Evolutionary conservation across 2,329 filamentous ascomycete genomes (phyloP).

Genomic region (Sporothrix curviconia): DNA sequence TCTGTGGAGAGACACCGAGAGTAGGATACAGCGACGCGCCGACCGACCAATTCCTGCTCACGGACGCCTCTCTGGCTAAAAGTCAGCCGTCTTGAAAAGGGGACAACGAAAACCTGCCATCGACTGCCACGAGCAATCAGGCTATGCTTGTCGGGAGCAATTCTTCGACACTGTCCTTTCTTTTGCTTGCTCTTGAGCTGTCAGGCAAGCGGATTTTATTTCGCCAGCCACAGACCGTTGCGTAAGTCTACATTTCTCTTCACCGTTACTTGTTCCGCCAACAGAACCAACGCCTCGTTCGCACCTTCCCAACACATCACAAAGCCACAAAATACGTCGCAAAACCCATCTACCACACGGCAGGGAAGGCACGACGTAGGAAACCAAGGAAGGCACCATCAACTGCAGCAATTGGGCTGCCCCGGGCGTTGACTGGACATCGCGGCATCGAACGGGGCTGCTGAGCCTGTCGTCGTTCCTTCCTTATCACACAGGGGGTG

Average conservation of each 20-base stretch:
- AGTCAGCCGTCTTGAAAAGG: not conserved
- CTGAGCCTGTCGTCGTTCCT: not conserved
- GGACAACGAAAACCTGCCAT: not conserved
- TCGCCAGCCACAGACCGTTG: constrained; percentile 9
- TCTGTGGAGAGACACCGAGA: not conserved
- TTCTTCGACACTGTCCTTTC: not conserved
- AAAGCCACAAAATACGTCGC: not conserved
- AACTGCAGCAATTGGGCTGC: not conserved
- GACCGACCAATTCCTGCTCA: not conserved
- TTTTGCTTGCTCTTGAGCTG: constrained; percentile 2
- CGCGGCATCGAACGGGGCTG: too few species aligned
- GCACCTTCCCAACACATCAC: not conserved
- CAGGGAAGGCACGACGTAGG: not conserved
- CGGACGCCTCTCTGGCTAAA: not conserved
- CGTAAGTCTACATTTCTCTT: constrained; percentile 14
- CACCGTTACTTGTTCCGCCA: not conserved
- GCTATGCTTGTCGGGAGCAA: too few species aligned
- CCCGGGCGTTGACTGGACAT: too few species aligned
- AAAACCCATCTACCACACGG: not conserved
- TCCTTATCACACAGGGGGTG: constrained; percentile 1
- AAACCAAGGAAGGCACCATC: too few species aligned
- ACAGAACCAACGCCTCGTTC: not conserved
- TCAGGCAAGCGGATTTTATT: constrained; percentile 16
- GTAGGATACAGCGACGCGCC: not conserved
- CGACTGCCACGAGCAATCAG: not conserved